Percentiles rank a stretch among this genome's conserved stretches.
These are phyloP conservation scores for Bipolaris victoriae DNA, from an alignment of 2,329 filamentous ascomycete species.

Conservation along the genomic window DNA sequence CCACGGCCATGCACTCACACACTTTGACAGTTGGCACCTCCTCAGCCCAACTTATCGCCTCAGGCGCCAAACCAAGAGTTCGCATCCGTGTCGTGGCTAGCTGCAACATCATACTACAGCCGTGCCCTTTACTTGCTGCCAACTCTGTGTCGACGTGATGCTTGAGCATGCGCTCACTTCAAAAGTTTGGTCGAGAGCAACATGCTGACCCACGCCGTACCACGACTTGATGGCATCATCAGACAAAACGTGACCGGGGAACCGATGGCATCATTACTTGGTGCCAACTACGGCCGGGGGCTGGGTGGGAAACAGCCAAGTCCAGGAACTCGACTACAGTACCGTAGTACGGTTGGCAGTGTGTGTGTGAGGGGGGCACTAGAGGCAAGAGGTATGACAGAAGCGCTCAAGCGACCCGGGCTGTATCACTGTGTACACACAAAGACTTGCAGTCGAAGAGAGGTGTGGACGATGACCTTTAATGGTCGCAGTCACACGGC, in stretches of 20 bases:
- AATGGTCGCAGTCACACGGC: conserved; percentile 36
- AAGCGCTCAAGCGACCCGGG: conserved; percentile 36
- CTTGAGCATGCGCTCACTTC: conserved; percentile 40
- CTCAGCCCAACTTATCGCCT: conserved; percentile 33
- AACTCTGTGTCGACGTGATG: conserved; percentile 17
- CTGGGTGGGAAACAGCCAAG: conserved; percentile 9
- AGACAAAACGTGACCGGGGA: conserved; percentile 23
- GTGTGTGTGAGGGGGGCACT: conserved; percentile 12
- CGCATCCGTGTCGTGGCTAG: conserved; percentile 40
- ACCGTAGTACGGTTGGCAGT: conserved; percentile 23
- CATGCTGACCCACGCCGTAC: conserved; percentile 31
- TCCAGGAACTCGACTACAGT: conserved; percentile 26
- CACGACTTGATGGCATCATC: conserved; percentile 36
- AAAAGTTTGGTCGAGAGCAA: conserved; percentile 19
- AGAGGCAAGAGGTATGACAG: conserved; percentile 27
- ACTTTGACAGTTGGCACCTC: conserved; percentile 27
- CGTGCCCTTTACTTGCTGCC: conserved; percentile 9
- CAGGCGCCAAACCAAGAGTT: conserved; percentile 46
- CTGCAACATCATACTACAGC: conserved; percentile 1
- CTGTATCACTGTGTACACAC: conserved; percentile 34
- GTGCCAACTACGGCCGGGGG: conserved; percentile 14
- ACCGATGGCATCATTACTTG: conserved; percentile 24
- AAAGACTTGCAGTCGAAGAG: conserved; percentile 12
- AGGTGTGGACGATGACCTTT: conserved; percentile 6
- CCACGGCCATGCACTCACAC: conserved; percentile 35